These are phyloP conservation scores for Recurvomyces mirabilis DNA, from an alignment of 495 filamentous ascomycete genomes.

Conservation along the genomic window DNA sequence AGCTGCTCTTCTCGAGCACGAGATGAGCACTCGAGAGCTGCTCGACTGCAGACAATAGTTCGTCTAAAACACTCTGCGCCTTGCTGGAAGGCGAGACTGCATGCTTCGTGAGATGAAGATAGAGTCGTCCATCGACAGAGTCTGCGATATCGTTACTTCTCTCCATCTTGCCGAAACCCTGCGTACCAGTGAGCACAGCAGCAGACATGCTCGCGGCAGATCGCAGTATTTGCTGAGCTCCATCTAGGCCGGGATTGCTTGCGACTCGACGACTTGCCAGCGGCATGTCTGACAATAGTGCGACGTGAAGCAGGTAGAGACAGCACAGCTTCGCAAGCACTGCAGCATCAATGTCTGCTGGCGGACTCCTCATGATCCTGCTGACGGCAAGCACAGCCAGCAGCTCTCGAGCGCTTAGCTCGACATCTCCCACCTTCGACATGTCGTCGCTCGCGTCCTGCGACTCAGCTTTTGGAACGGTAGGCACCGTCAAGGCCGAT, in stretches of 20 bases:
- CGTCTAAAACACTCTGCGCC: not conserved
- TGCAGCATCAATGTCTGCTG: not conserved
- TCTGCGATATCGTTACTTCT: slow-evolving; percentile 45
- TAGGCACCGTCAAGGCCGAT: not conserved
- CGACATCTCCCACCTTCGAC: not conserved
- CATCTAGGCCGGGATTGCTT: not conserved
- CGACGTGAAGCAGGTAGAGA: slow-evolving; percentile 16
- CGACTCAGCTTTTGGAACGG: not conserved
- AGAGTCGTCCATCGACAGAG: slow-evolving; percentile 54
- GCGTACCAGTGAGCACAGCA: not conserved
- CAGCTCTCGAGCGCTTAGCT: slow-evolving; percentile 7
- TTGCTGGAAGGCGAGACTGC: not conserved
- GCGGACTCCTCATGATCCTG: slow-evolving; percentile 1
- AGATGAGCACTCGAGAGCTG: not conserved
- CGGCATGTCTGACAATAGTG: slow-evolving; percentile 9
- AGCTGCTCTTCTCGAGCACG: not conserved
- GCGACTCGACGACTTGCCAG: slow-evolving; percentile 5
- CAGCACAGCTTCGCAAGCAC: not conserved
- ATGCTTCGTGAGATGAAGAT: slow-evolving; percentile 22
- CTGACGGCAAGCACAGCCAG: slow-evolving; percentile 11
- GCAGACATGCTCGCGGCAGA: not conserved
- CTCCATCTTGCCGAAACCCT: not conserved
- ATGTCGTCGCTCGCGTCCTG: not conserved
- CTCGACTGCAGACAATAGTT: not conserved
- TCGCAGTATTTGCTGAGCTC: slow-evolving; percentile 2